Evolutionary conservation across 495 filamentous ascomycete genomes (phyloP).

Genomic region (Trichoderma erinaceum): DNA sequence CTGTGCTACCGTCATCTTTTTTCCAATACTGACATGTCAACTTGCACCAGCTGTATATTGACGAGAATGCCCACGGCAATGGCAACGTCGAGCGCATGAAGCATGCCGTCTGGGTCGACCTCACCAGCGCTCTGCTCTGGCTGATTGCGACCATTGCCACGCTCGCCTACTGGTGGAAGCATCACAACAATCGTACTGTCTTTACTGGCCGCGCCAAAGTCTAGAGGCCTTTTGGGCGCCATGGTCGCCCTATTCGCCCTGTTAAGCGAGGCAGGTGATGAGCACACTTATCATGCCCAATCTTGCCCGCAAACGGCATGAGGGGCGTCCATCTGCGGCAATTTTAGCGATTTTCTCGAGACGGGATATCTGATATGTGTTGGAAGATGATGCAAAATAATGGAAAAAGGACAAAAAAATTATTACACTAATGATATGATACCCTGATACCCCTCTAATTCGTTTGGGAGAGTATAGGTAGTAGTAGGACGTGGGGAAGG

Average conservation of each 20-base stretch:
- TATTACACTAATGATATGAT: constrained; percentile 1
- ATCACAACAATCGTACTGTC: constrained; percentile 34
- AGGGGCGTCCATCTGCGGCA: neutral
- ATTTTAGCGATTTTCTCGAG: neutral
- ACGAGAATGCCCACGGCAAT: constrained; percentile 55
- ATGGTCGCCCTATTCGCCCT: neutral
- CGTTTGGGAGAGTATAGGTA: neutral
- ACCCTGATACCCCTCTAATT: constrained; percentile 13
- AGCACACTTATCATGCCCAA: neutral
- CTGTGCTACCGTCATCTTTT: neutral
- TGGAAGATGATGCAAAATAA: neutral
- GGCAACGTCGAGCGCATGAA: constrained; percentile 65
- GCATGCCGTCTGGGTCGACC: constrained; percentile 78
- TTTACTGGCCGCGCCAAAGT: constrained; percentile 47
- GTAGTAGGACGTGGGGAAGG: neutral
- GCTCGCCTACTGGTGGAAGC: constrained; percentile 38
- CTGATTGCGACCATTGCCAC: constrained; percentile 45
- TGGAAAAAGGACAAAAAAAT: neutral
- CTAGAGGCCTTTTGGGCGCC: constrained; percentile 17
- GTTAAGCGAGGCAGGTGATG: neutral
- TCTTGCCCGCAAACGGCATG: neutral
- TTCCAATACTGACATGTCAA: neutral
- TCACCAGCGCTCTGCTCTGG: constrained; percentile 69
- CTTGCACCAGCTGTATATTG: constrained; percentile 56
- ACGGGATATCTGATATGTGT: neutral